Conservation (phyloP, 352 stramenopile species). For the Phytopythium kandeliae region DNA sequence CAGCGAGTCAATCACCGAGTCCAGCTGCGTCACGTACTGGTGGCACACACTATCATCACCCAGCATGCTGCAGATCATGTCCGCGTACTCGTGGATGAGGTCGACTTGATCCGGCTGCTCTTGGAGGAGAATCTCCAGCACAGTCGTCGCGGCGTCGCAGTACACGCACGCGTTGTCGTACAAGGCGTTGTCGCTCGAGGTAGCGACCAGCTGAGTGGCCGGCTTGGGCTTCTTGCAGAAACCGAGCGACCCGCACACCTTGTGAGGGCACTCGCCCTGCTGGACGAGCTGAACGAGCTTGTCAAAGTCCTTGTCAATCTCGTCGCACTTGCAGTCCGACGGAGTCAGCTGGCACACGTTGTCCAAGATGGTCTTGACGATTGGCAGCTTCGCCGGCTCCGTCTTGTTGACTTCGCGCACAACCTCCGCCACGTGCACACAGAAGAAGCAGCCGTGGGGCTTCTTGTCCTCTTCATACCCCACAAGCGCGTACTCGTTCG, state of each 20-base stretch:
- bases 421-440: conserved; percentile 26
- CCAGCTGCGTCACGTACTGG: conserved; percentile 32
- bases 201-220: background rate
- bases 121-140: conserved; percentile 39
- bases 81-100: conserved; percentile 37
- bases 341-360: conserved; percentile 37
- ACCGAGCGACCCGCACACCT: conserved; percentile 32
- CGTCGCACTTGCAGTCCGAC: conserved; percentile 36
- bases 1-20: conserved; percentile 40
- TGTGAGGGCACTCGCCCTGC: conserved; percentile 31
- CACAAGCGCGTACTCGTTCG: conserved; percentile 5
- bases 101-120: conserved; percentile 39
- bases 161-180: conserved; percentile 48
- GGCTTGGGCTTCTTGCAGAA: conserved; percentile 27
- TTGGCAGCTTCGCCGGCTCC: conserved; percentile 29
- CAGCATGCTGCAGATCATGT: conserved; percentile 51
- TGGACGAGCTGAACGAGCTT: conserved; percentile 48
- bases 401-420: conserved; percentile 37
- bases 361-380: conserved; percentile 33
- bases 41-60: conserved; percentile 44
- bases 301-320: conserved; percentile 49
- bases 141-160: conserved; percentile 45
- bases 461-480: conserved; percentile 1
- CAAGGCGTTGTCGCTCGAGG: background rate
- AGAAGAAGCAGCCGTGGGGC: conserved; percentile 41